Evolutionary conservation across 257 asterid species (phyloP), one percentile per base, ranked within the genome.

Genomic region (Eucommia ulmoides): DNA sequence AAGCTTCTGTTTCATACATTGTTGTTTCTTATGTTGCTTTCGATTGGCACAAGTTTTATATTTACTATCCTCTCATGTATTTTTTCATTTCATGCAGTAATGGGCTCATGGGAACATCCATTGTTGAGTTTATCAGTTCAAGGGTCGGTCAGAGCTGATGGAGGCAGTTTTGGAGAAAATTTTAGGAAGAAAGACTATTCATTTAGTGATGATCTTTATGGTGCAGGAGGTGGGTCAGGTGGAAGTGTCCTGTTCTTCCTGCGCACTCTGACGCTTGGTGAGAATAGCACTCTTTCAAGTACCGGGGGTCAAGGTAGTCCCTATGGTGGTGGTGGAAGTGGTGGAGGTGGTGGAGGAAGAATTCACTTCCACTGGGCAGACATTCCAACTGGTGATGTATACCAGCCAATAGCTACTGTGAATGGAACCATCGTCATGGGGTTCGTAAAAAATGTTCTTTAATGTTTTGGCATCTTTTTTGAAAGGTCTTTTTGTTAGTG

Each of bases 281-380:
- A 53, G 21, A 61, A 77, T 61, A 95, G 95, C 41, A 68, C 53
- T 65, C 61, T 91, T 57, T 81, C 99, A 56, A 83, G 87, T 72
- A 72, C 56, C 63, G 99, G 99, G 48, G 99, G 99, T 45, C 65
- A 66, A 49, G 92, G 95, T 64, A 77, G 87, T 69, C 65, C 63
- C 53, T 45, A 61, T 52, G 91, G 92, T 33, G 88, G 86, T 20
- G 95, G 96, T 1, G 98, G 96, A 1, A 97, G 99, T 2, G 95
- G 96, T 1, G 98, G 96, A 1, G 99, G 99, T 2, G 98, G 98
- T 29, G 99, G 99, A 55, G 99, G 99, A 58, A 84, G 99, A 74
- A 79, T 91, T 54, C 97, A 91, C 73, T 81, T 91, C 41, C 94
- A 91, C 49, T 91, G 99, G 99, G 74, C 97, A 2, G 89, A 83